Evolutionary conservation across 106 monocot genomes (phyloP), one percentile per base, ranked within the genome.

Genomic region (Allium sativum): DNA sequence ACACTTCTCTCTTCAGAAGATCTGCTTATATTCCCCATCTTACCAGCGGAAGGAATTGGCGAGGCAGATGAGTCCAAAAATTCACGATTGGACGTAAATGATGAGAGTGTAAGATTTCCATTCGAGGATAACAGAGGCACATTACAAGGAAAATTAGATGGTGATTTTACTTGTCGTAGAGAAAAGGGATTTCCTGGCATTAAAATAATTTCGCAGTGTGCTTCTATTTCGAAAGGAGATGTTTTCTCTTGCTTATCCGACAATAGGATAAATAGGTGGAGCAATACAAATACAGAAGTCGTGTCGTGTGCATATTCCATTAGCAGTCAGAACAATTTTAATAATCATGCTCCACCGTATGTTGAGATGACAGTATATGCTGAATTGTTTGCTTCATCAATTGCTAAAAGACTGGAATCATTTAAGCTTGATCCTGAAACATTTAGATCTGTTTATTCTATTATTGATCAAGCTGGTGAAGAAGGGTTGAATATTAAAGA

Each of bases 141-240:
- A 60, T 15, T 59, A 44, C 69, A 58, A 59, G 42, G 56, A 40
- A 79, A 68, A 62, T 67, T 72, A 47, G 90, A 90, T 45, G 52
- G 61, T 62, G 73, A 81, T 59, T 81, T 66, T 56, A 77, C 72
- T 74, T 52, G 54, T 69, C 92, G 98, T 11, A 56, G 85, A 20
- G 98, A 80, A 66, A 98, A 92, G 73, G 96, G 98, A 5, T 98
- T 98, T 75, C 92, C 98, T 78, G 92, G 85, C 61, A 78, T 98
- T 64, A 74, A 72, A 47, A 50, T 98, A 51, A 0, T 64, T 8
- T 41, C 92, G 19, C 74, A 76, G 50, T 76, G 68, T 55, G 47
- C 68, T 52, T 73, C 43, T 54, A 66, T 61, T 62, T 56, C 69
- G 9, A 69, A 47, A 66, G 48, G 12, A 51, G 72, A 66, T 57